Percentiles rank a stretch among this genome's conserved stretches.
Evolutionary conservation across 1,284 basidiomycete species (phyloP).

Genomic region (Termitomyces sp.): DNA sequence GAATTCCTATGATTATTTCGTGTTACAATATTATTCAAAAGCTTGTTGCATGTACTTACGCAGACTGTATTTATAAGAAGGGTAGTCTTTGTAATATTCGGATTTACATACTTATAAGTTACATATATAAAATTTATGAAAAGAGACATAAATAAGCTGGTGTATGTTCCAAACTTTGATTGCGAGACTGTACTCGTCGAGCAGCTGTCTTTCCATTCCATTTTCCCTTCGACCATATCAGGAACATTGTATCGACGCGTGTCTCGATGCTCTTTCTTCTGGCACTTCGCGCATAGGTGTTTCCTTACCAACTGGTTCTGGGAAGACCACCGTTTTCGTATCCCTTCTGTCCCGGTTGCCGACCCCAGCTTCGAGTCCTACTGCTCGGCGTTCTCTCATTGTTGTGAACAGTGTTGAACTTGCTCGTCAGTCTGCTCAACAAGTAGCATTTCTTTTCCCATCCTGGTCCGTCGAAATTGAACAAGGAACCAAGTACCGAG

Average conservation of each 20-base stretch:
- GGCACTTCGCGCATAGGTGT: slow-evolving; percentile 82
- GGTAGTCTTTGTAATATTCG: too few relatives aligned
- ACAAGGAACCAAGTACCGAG: slow-evolving; percentile 74
- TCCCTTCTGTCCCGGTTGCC: slow-evolving; percentile 63
- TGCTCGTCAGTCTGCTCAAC: slow-evolving; percentile 80
- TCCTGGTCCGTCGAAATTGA: slow-evolving; percentile 86
- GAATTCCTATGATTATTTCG: slow-evolving; percentile 20
- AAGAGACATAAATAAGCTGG: too few relatives aligned
- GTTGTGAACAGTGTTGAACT: slow-evolving; percentile 88
- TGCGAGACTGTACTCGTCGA: slow-evolving; percentile 10
- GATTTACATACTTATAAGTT: too few relatives aligned
- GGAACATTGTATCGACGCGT: slow-evolving; percentile 77
- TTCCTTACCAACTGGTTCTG: slow-evolving; percentile 86
- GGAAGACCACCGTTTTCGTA: slow-evolving; percentile 93
- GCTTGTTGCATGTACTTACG: too few relatives aligned
- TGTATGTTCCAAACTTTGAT: slow-evolving; percentile 10
- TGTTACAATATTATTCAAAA: too few relatives aligned
- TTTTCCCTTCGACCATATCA: slow-evolving; percentile 85
- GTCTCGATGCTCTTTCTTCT: slow-evolving; percentile 62
- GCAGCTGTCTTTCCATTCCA: not conserved
- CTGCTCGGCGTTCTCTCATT: slow-evolving; percentile 64
- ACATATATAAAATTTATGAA: too few relatives aligned
- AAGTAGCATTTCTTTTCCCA: slow-evolving; percentile 67
- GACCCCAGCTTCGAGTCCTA: slow-evolving; percentile 37
- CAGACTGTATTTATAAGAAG: too few relatives aligned